Conservation (phyloP, 176 grass and related monocot species). For the Musa schizocarpa region DNA sequence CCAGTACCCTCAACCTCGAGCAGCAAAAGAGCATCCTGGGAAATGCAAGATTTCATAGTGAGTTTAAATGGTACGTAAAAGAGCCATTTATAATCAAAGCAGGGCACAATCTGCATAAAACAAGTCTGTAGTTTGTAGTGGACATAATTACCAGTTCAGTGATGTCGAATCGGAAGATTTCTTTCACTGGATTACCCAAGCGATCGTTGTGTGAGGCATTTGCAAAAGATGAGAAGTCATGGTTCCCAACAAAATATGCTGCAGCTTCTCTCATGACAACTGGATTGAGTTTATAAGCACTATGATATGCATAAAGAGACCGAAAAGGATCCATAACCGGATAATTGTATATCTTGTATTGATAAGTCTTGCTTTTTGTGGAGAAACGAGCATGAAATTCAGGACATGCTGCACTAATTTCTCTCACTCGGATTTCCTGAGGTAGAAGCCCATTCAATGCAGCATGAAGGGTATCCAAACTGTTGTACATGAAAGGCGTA, state of each 20-base stretch:
- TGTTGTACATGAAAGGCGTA: slow-evolving; percentile 62
- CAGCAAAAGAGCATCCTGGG: slow-evolving; percentile 68
- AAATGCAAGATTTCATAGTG: slow-evolving; percentile 11
- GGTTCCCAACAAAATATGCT: slow-evolving; percentile 67
- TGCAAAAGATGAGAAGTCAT: slow-evolving; percentile 87
- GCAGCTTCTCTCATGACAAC: slow-evolving; percentile 74
- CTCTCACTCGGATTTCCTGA: slow-evolving; percentile 72
- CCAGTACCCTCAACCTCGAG: slow-evolving; percentile 89
- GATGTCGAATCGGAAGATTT: slow-evolving; percentile 70
- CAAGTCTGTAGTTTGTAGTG: neutral
- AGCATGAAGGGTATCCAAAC: slow-evolving; percentile 59
- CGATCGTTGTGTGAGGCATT: slow-evolving; percentile 67
- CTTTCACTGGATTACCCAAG: slow-evolving; percentile 51
- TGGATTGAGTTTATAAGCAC: slow-evolving; percentile 66
- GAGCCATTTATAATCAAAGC: neutral
- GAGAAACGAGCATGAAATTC: slow-evolving; percentile 87
- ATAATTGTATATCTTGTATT: slow-evolving; percentile 88
- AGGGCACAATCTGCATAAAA: neutral
- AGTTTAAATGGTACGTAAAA: neutral
- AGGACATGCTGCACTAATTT: slow-evolving; percentile 55
- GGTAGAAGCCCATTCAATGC: slow-evolving; percentile 88
- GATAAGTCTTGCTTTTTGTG: slow-evolving; percentile 82
- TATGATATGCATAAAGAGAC: slow-evolving; percentile 56
- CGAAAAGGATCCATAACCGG: slow-evolving; percentile 83
- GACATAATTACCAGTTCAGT: slow-evolving; percentile 54